A percentile compares a stretch with the other conserved stretches of the same genome.
Evolutionary conservation across 116 monocot genomes (phyloP).

Genomic region (Iris pallida): DNA sequence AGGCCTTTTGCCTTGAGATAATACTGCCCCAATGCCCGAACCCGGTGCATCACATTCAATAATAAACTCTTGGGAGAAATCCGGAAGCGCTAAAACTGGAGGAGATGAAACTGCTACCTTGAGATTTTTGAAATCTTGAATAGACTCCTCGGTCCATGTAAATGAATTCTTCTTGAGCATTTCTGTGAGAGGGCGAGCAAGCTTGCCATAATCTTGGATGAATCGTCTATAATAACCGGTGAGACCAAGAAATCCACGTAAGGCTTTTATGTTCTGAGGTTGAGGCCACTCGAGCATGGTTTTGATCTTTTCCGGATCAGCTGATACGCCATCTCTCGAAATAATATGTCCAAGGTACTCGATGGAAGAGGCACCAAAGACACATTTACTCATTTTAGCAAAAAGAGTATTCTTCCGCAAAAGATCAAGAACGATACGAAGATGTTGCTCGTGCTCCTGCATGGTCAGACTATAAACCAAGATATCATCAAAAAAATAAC

Average conservation of each 20-base stretch:
- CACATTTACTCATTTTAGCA: constrained; percentile 1
- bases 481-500: constrained; percentile 16
- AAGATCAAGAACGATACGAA: background rate
- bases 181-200: background rate
- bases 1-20: too few species aligned
- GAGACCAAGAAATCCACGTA: constrained; percentile 12
- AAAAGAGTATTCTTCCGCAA: background rate
- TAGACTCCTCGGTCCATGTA: constrained; percentile 1
- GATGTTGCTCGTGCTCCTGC: constrained; percentile 1
- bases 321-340: constrained; percentile 3
- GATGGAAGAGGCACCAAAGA: background rate
- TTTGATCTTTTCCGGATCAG: constrained; percentile 8
- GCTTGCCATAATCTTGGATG: constrained; percentile 1
- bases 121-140: background rate
- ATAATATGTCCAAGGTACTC: constrained; percentile 16
- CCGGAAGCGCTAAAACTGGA: background rate
- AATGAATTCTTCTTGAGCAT: constrained; percentile 6
- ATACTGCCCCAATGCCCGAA: too few species aligned
- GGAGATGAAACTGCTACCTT: constrained; percentile 8
- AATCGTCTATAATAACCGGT: background rate
- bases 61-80: constrained; percentile 9
- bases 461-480: constrained; percentile 10
- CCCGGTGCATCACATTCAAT: constrained; percentile 3
- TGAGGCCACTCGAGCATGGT: constrained; percentile 6
- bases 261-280: constrained; percentile 3